Percentiles rank a stretch among this genome's conserved stretches.
These are phyloP conservation scores for Phyllosticta paracitricarpa DNA, from an alignment of 2,329 filamentous ascomycete genomes.

Conservation along the genomic window DNA sequence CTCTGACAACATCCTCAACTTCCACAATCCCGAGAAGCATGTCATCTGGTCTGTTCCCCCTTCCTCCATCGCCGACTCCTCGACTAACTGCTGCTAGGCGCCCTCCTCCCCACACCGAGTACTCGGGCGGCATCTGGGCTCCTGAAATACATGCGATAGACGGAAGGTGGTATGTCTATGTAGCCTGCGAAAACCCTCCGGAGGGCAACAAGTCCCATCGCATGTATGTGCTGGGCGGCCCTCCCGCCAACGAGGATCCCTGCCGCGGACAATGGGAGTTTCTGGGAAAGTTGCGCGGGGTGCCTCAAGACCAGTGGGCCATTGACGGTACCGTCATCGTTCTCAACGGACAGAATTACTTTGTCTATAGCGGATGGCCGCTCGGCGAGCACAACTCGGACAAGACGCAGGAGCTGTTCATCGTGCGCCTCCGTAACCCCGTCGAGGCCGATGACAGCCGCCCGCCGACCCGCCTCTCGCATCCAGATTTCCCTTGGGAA, in stretches of 20 bases:
- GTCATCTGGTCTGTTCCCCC: constrained; percentile 26
- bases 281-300: constrained; percentile 30
- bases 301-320: constrained; percentile 36
- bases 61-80: neutral
- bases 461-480: constrained; percentile 29
- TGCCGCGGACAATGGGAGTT: constrained; percentile 30
- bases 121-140: constrained; percentile 43
- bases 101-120: constrained; percentile 32
- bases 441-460: constrained; percentile 22
- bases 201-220: constrained; percentile 36
- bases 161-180: constrained; percentile 47
- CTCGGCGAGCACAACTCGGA: constrained; percentile 25
- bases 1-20: constrained; percentile 29
- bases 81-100: constrained; percentile 19
- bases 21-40: constrained; percentile 29
- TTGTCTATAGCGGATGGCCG: constrained; percentile 40
- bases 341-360: constrained; percentile 29
- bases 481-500: constrained; percentile 33
- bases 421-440: constrained; percentile 29
- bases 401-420: constrained; percentile 34
- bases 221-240: constrained; percentile 37
- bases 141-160: constrained; percentile 44
- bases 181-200: constrained; percentile 31
- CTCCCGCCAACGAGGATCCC: constrained; percentile 18
- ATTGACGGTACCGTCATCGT: constrained; percentile 39